phyloP scores from a whole-genome alignment of 1,284 basidiomycete genomes.

The Sphaerobolus stellatus region DNA sequence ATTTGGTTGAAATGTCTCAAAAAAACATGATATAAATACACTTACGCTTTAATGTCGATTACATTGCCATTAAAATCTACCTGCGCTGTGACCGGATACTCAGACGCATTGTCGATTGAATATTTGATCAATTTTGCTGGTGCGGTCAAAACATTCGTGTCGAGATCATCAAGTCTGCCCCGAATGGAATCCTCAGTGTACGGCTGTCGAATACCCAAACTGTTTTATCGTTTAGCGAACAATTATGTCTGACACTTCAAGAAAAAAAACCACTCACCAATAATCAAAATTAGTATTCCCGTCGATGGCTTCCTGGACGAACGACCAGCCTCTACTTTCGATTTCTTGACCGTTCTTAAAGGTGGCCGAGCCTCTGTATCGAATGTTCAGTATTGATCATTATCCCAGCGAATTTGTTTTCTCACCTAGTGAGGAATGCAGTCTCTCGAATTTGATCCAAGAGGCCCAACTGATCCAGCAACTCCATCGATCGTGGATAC shows the following conservation, averaged over 20 bases:
- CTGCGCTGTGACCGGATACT: constrained; percentile 1
- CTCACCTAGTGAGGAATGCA: constrained; percentile 1
- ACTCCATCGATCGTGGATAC: constrained; percentile 3
- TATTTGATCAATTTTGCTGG: constrained; percentile 4
- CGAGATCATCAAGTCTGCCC: neutral
- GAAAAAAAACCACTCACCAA: neutral
- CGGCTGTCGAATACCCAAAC: constrained; percentile 9
- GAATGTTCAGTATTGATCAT: neutral
- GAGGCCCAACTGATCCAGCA: constrained; percentile 10
- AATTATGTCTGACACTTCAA: neutral
- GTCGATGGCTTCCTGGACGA: constrained; percentile 3
- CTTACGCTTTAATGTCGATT: neutral
- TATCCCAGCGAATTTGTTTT: neutral
- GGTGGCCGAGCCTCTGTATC: constrained; percentile 2
- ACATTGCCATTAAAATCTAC: neutral
- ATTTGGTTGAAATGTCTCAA: no score
- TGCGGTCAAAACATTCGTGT: neutral
- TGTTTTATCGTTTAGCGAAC: neutral
- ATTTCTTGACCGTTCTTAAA: constrained; percentile 1
- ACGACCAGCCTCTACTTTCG: constrained; percentile 2
- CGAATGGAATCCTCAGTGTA: constrained; percentile 1
- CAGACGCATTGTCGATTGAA: neutral
- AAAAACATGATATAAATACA: neutral
- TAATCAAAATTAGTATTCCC: constrained; percentile 7
- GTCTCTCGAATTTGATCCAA: constrained; percentile 1